Evolutionary conservation across 2,329 filamentous ascomycete genomes (phyloP).

Genomic region (Venturia pyrina): DNA sequence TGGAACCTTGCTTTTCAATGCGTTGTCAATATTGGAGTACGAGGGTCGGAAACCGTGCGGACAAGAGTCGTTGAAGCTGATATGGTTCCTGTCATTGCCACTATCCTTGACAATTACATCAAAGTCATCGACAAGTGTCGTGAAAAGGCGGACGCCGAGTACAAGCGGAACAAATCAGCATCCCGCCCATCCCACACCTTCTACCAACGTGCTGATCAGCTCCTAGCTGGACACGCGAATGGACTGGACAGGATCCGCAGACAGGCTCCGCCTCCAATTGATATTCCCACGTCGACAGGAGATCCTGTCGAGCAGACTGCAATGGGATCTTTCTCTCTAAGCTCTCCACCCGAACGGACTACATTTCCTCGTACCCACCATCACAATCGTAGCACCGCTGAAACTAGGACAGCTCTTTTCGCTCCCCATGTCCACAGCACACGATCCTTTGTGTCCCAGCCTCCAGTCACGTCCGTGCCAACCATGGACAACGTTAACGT

Average conservation of each 20-base stretch:
- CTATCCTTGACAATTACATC: slow-evolving; percentile 96
- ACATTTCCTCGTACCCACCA: slow-evolving; percentile 49
- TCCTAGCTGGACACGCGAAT: background rate
- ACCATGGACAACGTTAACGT: slow-evolving; percentile 52
- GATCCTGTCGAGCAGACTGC: slow-evolving; percentile 23
- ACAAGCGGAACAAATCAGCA: slow-evolving; percentile 46
- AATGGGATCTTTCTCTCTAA: slow-evolving; percentile 44
- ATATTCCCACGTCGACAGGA: slow-evolving; percentile 54
- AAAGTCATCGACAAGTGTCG: slow-evolving; percentile 88
- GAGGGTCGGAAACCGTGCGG: slow-evolving; percentile 86
- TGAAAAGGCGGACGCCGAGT: slow-evolving; percentile 73
- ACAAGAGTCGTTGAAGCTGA: slow-evolving; percentile 96
- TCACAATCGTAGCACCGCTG: slow-evolving; percentile 40
- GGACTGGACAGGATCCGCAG: slow-evolving; percentile 40
- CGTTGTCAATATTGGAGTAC: slow-evolving; percentile 95
- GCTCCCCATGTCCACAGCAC: slow-evolving; percentile 33
- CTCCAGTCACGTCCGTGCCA: slow-evolving; percentile 56
- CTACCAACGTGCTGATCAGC: background rate
- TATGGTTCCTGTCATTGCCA: slow-evolving; percentile 98
- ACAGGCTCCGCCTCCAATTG: slow-evolving; percentile 76
- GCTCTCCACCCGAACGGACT: slow-evolving; percentile 62
- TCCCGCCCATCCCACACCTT: background rate
- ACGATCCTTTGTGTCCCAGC: slow-evolving; percentile 47
- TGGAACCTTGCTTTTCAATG: slow-evolving; percentile 99
- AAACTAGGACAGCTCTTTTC: slow-evolving; percentile 33